Conservation (phyloP, 2,329 filamentous ascomycete genomes). For the Berkeleyomyces rouxiae region DNA sequence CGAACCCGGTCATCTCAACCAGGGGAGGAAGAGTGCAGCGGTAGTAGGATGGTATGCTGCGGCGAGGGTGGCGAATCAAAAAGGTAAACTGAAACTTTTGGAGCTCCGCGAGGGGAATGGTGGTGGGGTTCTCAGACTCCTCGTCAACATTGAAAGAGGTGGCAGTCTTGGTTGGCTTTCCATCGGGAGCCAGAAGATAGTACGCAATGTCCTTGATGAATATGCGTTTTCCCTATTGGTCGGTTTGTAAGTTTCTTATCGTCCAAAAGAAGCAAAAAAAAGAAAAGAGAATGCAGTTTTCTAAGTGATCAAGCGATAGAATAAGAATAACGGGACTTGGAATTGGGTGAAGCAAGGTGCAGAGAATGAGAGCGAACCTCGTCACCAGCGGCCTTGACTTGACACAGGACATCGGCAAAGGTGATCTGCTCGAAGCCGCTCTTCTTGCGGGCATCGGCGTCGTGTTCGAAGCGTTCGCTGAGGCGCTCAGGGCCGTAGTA, state of each 20-base stretch:
- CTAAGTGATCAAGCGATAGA: not conserved
- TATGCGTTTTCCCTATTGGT: slow-evolving; percentile 60
- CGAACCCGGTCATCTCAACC: slow-evolving; percentile 65
- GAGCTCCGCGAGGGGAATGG: slow-evolving; percentile 58
- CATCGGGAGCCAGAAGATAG: slow-evolving; percentile 67
- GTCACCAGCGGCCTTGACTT: slow-evolving; percentile 52
- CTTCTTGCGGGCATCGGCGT: slow-evolving; percentile 36
- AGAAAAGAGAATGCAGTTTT: not conserved
- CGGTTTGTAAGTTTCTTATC: slow-evolving; percentile 10
- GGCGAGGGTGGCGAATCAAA: slow-evolving; percentile 87
- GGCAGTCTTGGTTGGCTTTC: slow-evolving; percentile 51
- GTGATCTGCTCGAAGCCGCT: slow-evolving; percentile 56
- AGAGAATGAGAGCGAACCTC: slow-evolving; percentile 36
- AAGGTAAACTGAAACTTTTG: slow-evolving; percentile 86
- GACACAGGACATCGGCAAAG: slow-evolving; percentile 61
- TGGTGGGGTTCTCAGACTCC: slow-evolving; percentile 66
- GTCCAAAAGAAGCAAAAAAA: not conserved
- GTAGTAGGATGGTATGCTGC: slow-evolving; percentile 83
- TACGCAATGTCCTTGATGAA: slow-evolving; percentile 98
- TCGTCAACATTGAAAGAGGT: slow-evolving; percentile 55
- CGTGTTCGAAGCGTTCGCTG: slow-evolving; percentile 58
- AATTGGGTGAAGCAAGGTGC: not conserved
- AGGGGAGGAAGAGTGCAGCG: slow-evolving; percentile 85
- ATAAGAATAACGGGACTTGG: not conserved
- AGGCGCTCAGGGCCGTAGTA: slow-evolving; percentile 90